phyloP scores from a whole-genome alignment of 768 basidiomycete genomes.

The Multifurca ochricompacta region DNA sequence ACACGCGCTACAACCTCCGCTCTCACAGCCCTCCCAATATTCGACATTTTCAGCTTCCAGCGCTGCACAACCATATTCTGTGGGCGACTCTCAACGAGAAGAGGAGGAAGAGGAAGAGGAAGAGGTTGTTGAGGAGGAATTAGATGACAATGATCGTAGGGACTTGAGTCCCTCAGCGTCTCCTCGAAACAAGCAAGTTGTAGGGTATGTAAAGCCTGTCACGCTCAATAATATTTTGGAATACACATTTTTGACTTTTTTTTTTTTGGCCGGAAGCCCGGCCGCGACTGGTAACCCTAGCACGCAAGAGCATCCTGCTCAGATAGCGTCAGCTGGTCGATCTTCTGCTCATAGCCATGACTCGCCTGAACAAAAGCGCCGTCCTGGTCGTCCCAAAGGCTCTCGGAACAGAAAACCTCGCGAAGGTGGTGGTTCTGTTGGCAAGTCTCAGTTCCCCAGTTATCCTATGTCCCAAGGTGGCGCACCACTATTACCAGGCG shows the following conservation, averaged over 20 bases:
- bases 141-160: slow-evolving; percentile 32
- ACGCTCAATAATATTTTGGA: slow-evolving; percentile 17
- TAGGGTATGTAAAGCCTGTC: slow-evolving; percentile 27
- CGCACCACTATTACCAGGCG: slow-evolving; percentile 29
- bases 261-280: slow-evolving; percentile 22
- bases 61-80: slow-evolving; percentile 21
- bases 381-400: slow-evolving; percentile 71
- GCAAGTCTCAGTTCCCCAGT: slow-evolving; percentile 30
- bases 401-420: slow-evolving; percentile 63
- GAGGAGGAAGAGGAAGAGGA: slow-evolving; percentile 72
- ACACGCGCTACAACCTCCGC: slow-evolving; percentile 62
- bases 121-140: slow-evolving; percentile 62
- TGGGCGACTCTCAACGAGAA: slow-evolving; percentile 34
- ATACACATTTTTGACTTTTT: slow-evolving; percentile 15
- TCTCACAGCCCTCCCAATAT: slow-evolving; percentile 24
- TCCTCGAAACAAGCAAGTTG: slow-evolving; percentile 24
- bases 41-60: slow-evolving; percentile 20
- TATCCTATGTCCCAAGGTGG: slow-evolving; percentile 23
- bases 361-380: slow-evolving; percentile 48
- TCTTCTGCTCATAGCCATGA: slow-evolving; percentile 26
- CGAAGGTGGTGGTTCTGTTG: slow-evolving; percentile 34
- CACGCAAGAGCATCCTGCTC: slow-evolving; percentile 6
- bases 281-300: slow-evolving; percentile 20
- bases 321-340: slow-evolving; percentile 9
- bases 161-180: slow-evolving; percentile 28